These are phyloP conservation scores for Trichosporon faecale DNA, from an alignment of 1,284 basidiomycete genomes.

Conservation along the genomic window DNA sequence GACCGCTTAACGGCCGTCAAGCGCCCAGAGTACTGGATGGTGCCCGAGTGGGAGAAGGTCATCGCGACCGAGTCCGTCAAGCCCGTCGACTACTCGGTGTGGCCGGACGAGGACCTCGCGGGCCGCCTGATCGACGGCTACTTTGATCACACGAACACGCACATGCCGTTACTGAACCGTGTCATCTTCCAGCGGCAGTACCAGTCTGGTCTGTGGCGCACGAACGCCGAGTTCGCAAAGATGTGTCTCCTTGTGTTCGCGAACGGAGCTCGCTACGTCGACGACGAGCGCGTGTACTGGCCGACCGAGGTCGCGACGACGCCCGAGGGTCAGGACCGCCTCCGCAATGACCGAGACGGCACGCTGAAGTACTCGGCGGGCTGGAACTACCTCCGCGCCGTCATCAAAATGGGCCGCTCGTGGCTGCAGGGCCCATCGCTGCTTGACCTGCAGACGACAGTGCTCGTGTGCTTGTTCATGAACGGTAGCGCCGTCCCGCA, in stretches of 20 bases:
- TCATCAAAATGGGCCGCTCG: conserved; percentile 58
- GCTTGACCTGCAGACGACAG: conserved; percentile 69
- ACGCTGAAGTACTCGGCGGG: conserved; percentile 11
- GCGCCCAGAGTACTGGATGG: conserved; percentile 47
- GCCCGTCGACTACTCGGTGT: conserved; percentile 42
- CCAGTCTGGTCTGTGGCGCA: conserved; percentile 59
- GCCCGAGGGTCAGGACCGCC: conserved; percentile 43
- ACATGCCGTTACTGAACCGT: conserved; percentile 72
- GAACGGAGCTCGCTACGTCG: conserved; percentile 64
- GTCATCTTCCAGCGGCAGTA: conserved; percentile 67
- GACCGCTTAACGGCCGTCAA: conserved; percentile 36
- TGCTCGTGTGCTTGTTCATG: conserved; percentile 51
- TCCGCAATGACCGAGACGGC: conserved; percentile 37
- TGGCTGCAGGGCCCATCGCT: conserved; percentile 61
- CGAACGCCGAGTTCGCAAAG: conserved; percentile 63
- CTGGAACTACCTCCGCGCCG: conserved; percentile 61
- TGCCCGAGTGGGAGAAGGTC: conserved; percentile 51
- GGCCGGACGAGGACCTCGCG: conserved; percentile 59
- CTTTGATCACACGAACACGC: conserved; percentile 63
- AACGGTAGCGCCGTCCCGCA: conserved; percentile 66
- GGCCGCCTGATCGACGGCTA: conserved; percentile 64
- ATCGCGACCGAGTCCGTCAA: conserved; percentile 42
- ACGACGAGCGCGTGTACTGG: conserved; percentile 62
- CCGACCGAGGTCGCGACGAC: conserved; percentile 43
- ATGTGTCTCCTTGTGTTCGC: conserved; percentile 73